Evolutionary conservation across 2,329 filamentous ascomycete genomes (phyloP).

Genomic region (Aspergillus niger): DNA sequence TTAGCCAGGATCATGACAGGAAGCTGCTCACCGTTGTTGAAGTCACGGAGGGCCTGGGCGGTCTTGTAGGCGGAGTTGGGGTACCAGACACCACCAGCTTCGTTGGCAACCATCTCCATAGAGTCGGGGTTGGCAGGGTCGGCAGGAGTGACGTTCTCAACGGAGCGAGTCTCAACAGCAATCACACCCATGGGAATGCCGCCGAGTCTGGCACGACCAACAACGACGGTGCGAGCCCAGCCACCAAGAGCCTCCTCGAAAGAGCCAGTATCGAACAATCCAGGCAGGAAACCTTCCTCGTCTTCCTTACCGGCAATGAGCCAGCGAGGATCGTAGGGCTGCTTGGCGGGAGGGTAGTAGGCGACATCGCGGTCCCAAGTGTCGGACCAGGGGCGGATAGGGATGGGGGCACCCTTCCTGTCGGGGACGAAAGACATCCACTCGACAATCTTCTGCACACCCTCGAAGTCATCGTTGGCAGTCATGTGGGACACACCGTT

Average conservation of each 20-base stretch:
- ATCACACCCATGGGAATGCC: constrained; percentile 99
- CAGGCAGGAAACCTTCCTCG: constrained; percentile 79
- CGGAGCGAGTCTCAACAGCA: constrained; percentile 88
- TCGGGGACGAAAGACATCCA: constrained; percentile 98
- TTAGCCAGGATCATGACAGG: constrained; percentile 99
- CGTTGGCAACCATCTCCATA: constrained; percentile 89
- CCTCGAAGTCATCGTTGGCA: constrained; percentile 94
- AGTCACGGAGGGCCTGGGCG: constrained; percentile 96
- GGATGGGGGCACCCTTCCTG: constrained; percentile 88
- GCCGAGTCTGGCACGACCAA: constrained; percentile 92
- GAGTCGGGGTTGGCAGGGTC: constrained; percentile 98
- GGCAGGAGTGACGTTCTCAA: constrained; percentile 95
- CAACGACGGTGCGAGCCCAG: constrained; percentile 95
- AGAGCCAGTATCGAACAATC: constrained; percentile 94
- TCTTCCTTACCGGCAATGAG: constrained; percentile 87
- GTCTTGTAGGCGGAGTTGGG: constrained; percentile 99
- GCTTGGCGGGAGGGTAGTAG: constrained; percentile 77
- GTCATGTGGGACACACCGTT: constrained; percentile 99
- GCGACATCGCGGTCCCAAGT: constrained; percentile 89
- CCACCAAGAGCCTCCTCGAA: constrained; percentile 96
- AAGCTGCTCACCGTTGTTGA: constrained; percentile 98
- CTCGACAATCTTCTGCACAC: constrained; percentile 95
- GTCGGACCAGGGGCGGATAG: constrained; percentile 84
- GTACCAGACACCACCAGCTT: constrained; percentile 99
- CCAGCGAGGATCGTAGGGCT: constrained; percentile 89